A percentile compares a stretch with the other conserved stretches of the same genome.
These are phyloP conservation scores for Penicillium cataractarum DNA, from an alignment of 495 filamentous ascomycete species.

Conservation along the genomic window DNA sequence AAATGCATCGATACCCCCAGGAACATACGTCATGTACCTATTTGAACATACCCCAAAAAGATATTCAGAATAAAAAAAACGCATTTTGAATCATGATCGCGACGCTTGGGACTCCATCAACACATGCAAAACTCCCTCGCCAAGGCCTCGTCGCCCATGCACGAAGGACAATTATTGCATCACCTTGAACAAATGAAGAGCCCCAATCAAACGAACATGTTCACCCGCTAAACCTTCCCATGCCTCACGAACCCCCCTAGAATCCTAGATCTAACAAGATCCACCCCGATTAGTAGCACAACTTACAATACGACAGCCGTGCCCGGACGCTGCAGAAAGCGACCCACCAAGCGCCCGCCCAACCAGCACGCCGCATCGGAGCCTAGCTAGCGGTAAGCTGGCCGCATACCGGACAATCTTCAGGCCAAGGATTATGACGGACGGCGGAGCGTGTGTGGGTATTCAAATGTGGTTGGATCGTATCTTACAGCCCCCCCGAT, in stretches of 20 bases:
- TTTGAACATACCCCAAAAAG: slow-evolving; percentile 5
- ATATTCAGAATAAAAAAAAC: neutral
- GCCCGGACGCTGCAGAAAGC: slow-evolving; percentile 10
- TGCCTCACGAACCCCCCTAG: neutral
- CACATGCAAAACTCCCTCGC: neutral
- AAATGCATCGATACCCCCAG: slow-evolving; percentile 4
- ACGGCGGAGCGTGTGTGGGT: slow-evolving; percentile 10
- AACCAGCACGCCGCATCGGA: slow-evolving; percentile 6
- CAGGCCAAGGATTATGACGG: slow-evolving; percentile 19
- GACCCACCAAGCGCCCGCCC: slow-evolving; percentile 14
- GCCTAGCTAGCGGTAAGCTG: neutral
- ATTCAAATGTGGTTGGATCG: slow-evolving; percentile 20
- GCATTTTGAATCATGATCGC: neutral
- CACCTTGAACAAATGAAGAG: slow-evolving; percentile 1
- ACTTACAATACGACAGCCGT: slow-evolving; percentile 11
- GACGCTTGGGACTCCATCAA: neutral
- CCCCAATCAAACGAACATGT: slow-evolving; percentile 12
- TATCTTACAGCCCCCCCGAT: neutral
- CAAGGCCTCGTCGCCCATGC: neutral
- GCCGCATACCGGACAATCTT: slow-evolving; percentile 8
- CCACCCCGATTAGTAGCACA: slow-evolving; percentile 9
- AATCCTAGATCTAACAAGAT: slow-evolving; percentile 5
- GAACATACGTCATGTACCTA: neutral
- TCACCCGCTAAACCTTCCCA: neutral
- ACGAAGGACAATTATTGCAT: neutral